Conservation (phyloP, 345 rosid species). For the Eucalyptus albens region DNA sequence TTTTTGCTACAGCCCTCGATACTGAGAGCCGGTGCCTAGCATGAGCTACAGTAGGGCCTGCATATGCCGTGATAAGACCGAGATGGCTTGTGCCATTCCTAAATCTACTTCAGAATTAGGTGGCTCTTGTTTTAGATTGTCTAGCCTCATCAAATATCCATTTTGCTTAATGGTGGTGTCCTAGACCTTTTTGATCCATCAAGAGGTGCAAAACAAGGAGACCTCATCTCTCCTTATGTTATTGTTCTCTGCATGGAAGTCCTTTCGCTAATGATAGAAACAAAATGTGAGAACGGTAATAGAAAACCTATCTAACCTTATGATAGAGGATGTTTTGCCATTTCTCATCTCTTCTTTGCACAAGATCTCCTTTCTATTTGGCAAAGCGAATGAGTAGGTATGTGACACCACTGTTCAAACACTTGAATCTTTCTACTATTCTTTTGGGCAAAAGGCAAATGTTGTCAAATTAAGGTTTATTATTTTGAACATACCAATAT, state of each 20-base stretch:
- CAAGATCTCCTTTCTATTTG: too few species aligned
- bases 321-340: too few species aligned
- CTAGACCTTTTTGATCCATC: neutral
- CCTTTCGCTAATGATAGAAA: neutral
- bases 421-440: neutral
- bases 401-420: neutral
- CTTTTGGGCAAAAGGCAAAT: neutral
- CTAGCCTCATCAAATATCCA: neutral
- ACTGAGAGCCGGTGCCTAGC: accelerated
- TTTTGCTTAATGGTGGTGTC: neutral
- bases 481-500: too few species aligned
- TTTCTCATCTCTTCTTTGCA: too few species aligned
- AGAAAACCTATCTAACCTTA: too few species aligned
- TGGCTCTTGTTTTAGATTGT: neutral
- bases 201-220: neutral
- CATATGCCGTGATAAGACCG: accelerated
- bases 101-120: neutral
- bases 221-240: neutral
- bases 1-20: neutral
- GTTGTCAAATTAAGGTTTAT: neutral
- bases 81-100: accelerated
- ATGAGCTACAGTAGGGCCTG: accelerated
- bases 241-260: neutral
- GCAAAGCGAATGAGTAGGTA: too few species aligned
- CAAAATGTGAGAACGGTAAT: neutral